These are phyloP conservation scores for Bolboschoenus planiculmis DNA, from an alignment of 176 grass and related monocot species.

Conservation along the genomic window DNA sequence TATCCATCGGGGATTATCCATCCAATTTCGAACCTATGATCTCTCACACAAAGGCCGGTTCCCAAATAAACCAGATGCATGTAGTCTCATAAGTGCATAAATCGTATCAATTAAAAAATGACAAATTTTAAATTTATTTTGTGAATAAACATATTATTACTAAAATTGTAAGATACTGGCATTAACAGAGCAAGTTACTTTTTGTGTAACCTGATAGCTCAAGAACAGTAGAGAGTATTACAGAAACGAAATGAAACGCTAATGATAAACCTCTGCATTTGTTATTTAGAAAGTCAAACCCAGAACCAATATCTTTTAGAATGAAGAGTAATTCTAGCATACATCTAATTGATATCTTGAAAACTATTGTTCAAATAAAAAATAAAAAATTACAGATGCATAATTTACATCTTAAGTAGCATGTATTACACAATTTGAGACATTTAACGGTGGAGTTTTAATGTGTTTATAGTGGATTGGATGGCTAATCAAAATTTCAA, in stretches of 20 bases:
- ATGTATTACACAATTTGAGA: too few relatives aligned
- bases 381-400: too few relatives aligned
- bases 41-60: too few relatives aligned
- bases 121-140: not conserved
- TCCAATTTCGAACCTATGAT: too few relatives aligned
- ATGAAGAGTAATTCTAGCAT: not conserved
- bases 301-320: not conserved
- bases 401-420: too few relatives aligned
- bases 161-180: not conserved
- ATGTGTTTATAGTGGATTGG: not conserved
- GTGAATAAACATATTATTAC: not conserved
- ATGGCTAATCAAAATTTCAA: not conserved
- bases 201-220: too few relatives aligned
- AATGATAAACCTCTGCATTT: not conserved
- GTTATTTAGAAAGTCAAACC: not conserved
- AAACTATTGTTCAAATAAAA: too few relatives aligned
- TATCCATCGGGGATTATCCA: too few relatives aligned
- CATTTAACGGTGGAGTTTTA: too few relatives aligned
- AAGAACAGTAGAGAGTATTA: too few relatives aligned
- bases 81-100: too few relatives aligned
- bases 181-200: not conserved
- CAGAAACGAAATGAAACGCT: not conserved
- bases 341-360: not conserved
- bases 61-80: not conserved
- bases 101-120: too few relatives aligned